Percentiles rank a stretch among this genome's conserved stretches.
Conservation (phyloP, 1,284 basidiomycete species). For the Limonomyces culmigenus region DNA sequence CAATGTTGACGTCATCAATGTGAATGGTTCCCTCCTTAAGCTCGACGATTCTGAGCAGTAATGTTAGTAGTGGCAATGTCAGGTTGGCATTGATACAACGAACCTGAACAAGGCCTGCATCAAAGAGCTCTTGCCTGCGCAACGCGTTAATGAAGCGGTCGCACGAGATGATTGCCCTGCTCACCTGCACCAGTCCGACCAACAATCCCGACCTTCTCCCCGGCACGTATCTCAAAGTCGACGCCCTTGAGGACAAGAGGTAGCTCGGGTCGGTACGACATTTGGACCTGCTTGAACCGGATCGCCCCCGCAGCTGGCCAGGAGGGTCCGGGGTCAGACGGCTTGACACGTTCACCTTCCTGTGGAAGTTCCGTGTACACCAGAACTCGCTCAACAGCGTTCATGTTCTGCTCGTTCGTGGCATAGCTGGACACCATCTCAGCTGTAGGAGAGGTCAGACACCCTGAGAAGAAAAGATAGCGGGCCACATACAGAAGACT, state of each 20-base stretch:
- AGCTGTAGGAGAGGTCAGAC: constrained; percentile 16
- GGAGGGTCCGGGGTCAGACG: constrained; percentile 28
- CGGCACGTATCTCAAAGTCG: constrained; percentile 36
- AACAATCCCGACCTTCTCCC: constrained; percentile 72
- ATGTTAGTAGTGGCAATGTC: not conserved
- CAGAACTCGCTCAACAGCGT: constrained; percentile 51
- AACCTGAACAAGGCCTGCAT: constrained; percentile 17
- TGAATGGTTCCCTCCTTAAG: constrained; percentile 40
- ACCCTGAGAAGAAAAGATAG: not conserved
- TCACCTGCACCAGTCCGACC: constrained; percentile 26
- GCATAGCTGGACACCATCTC: constrained; percentile 40
- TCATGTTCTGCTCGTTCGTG: constrained; percentile 53
- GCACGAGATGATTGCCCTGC: constrained; percentile 8
- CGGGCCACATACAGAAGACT: not conserved
- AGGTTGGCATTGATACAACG: too few species aligned
- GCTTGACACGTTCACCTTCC: constrained; percentile 44
- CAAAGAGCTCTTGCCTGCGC: constrained; percentile 14
- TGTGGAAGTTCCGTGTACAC: constrained; percentile 44
- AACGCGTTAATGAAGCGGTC: not conserved
- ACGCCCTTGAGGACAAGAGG: constrained; percentile 43
- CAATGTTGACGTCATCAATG: constrained; percentile 57
- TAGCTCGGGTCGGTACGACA: constrained; percentile 40
- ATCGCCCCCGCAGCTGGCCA: constrained; percentile 38
- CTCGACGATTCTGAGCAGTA: constrained; percentile 44
- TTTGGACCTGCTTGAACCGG: constrained; percentile 32